phyloP scores from a whole-genome alignment of 73 alveolate genomes.

The Paramecium caudatum region DNA sequence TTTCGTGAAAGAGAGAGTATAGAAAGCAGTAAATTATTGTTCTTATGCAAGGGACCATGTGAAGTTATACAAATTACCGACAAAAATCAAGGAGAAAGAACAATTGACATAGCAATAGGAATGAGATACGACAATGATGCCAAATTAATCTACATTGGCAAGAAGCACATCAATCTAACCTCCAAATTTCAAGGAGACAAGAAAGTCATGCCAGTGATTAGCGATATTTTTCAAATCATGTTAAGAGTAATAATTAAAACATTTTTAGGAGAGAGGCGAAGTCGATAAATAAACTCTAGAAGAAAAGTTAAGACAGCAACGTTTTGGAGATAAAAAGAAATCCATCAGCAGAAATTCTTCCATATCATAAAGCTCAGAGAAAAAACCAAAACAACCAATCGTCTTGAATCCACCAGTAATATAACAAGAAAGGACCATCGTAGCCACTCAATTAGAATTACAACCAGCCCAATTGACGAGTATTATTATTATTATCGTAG shows the following conservation, averaged over 20 bases:
- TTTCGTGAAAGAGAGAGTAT: conserved; percentile 40
- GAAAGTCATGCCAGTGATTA: conserved; percentile 8
- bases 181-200: conserved; percentile 29
- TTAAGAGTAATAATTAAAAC: neutral
- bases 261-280: conserved; percentile 14
- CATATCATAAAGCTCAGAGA: neutral
- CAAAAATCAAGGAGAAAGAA: neutral
- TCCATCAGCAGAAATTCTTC: neutral
- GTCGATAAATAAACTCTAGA: conserved; percentile 17
- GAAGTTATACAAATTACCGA: conserved; percentile 39
- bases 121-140: conserved; percentile 69
- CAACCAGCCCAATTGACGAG: conserved; percentile 34
- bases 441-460: neutral
- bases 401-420: neutral
- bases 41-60: conserved; percentile 39
- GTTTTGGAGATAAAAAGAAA: conserved; percentile 37
- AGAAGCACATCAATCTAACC: conserved; percentile 41
- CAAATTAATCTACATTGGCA: conserved; percentile 62
- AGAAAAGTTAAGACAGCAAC: conserved; percentile 30
- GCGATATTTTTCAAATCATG: conserved; percentile 39
- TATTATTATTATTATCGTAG: neutral
- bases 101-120: conserved; percentile 56
- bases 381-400: neutral
- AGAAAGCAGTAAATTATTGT: conserved; percentile 38
- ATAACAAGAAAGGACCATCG: neutral